Base-by-base conservation (phyloP, 2,329 filamentous ascomycete species). In the Ophiocordyceps australis region DNA sequence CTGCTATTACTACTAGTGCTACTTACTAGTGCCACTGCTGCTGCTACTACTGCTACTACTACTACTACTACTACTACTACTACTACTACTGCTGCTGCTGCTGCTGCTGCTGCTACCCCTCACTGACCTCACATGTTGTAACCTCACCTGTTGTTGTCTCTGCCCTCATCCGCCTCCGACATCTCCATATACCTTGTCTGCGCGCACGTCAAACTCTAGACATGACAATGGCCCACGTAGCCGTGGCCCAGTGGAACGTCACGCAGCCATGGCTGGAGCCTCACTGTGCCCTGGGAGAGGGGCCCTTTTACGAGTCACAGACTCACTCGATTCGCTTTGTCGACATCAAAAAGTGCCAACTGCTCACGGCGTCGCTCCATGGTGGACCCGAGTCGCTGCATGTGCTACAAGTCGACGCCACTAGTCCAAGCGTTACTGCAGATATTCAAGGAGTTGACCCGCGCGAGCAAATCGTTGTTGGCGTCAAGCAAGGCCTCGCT, bases 401-500 rank as follows among this genome's bases (percentile, higher is more conserved):
- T 35, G 74, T 77, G 5, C 32, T 61, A 20, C 55, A 70, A 42
- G 50, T 74, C 21, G 57, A 65, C 44, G 54, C 56, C 33, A n/a
- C n/a, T n/a, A 55, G 57, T 15, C 51, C 64, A 29, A 67, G 65
- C 14, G 74, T 81, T 23, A 93, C 85, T 21, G 77, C 76, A 28
- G 76, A 93, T 48, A 80, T 93, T 36, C 64, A 70, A 35, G 69
- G 75, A 32, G 55, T 59, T 25, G 63, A 73, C 42, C 57, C 66
- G 4, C 46, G 44, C 25, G 57, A 77, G 25, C 68, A 73, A 42
- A 74, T 93, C 46, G 56, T 81, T 29, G 65, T 86, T 37, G 83
- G 74, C 23, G 70, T 78, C 44, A 92, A 93, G 56, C 65, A 74
- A 45, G 83, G 83, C 31, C 68, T 80, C 38, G 83, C 80, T n/a